Conservation (phyloP, 176 grass and related monocot genomes). For the Carex parvula region DNA sequence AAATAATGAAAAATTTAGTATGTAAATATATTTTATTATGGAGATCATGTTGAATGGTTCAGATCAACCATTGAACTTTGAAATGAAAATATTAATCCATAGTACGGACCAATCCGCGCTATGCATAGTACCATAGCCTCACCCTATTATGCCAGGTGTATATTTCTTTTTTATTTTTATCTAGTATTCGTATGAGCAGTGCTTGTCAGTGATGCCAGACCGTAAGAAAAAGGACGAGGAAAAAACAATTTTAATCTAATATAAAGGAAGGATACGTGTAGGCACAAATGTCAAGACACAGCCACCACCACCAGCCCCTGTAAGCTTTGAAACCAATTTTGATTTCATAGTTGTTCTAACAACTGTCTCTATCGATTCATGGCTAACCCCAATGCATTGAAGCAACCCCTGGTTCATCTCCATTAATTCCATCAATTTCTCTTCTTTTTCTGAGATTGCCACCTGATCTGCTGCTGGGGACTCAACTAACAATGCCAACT, state of each 20-base stretch:
- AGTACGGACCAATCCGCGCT: too few relatives aligned
- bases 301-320: conserved; percentile 88
- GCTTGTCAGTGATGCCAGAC: conserved; percentile 1
- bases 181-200: background rate
- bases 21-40: too few relatives aligned
- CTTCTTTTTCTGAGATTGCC: conserved; percentile 60
- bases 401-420: conserved; percentile 98
- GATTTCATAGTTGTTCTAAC: conserved; percentile 57
- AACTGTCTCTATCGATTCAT: conserved; percentile 74
- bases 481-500: conserved; percentile 60
- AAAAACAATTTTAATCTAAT: background rate
- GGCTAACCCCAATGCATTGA: conserved; percentile 83
- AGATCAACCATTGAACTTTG: too few relatives aligned
- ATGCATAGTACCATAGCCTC: too few relatives aligned
- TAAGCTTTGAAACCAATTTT: conserved; percentile 82
- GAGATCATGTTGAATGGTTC: too few relatives aligned
- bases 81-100: too few relatives aligned
- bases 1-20: too few relatives aligned
- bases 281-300: conserved; percentile 89
- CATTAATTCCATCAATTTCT: conserved; percentile 82
- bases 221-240: background rate
- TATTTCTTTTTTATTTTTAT: background rate
- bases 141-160: background rate
- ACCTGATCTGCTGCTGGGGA: conserved; percentile 46
- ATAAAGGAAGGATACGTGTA: conserved; percentile 64